Conservation (phyloP, 176 grass and related monocot species). For the Luzula sylvatica region DNA sequence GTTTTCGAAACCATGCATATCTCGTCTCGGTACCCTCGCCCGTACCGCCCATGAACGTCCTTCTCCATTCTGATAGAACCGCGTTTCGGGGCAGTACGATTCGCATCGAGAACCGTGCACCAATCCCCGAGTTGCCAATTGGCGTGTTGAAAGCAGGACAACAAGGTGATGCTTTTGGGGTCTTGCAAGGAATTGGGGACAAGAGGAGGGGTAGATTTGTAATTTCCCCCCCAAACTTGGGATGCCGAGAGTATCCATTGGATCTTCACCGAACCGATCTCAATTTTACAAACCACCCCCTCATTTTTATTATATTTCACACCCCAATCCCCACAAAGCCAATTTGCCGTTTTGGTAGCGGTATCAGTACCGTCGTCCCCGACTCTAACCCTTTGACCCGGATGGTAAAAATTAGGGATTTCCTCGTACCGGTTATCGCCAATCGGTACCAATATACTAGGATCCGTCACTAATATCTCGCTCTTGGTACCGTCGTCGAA, state of each 20-base stretch:
- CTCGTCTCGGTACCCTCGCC: conserved; percentile 25
- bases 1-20: conserved; percentile 73
- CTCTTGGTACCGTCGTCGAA: conserved; percentile 68
- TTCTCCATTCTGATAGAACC: conserved; percentile 23
- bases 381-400: conserved; percentile 68
- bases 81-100: conserved; percentile 16
- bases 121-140: conserved; percentile 98
- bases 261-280: conserved; percentile 62
- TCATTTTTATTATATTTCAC: conserved; percentile 31
- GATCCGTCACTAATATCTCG: conserved; percentile 68
- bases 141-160: conserved; percentile 64
- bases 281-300: conserved; percentile 54
- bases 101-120: conserved; percentile 56
- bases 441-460: conserved; percentile 53
- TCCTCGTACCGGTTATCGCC: conserved; percentile 51
- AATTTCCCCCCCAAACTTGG: conserved; percentile 43
- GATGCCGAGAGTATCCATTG: conserved; percentile 73
- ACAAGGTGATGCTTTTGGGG: conserved; percentile 55
- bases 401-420: conserved; percentile 69
- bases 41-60: conserved; percentile 10
- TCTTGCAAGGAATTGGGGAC: conserved; percentile 33
- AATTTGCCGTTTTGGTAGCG: conserved; percentile 27
- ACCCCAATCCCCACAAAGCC: conserved; percentile 69
- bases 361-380: conserved; percentile 26
- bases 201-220: conserved; percentile 34